These are phyloP conservation scores for Golubevia sp. DNA, from an alignment of 1,284 basidiomycete species.

Conservation along the genomic window DNA sequence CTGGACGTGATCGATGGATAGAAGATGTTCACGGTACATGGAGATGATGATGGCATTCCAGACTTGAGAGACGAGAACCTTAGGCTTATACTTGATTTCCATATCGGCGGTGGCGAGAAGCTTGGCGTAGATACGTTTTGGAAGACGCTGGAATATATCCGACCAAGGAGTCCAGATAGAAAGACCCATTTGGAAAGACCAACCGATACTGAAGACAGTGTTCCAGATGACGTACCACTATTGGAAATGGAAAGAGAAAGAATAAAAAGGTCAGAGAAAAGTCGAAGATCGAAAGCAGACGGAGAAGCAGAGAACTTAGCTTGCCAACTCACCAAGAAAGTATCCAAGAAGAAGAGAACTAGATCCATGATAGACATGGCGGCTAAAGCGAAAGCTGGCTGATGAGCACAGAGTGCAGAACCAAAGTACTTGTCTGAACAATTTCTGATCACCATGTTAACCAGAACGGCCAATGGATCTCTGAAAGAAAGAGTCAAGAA, in stretches of 20 bases:
- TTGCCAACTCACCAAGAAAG: conserved; percentile 35
- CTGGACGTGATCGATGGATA: conserved; percentile 61
- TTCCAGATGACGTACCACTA: conserved; percentile 62
- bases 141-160: conserved; percentile 61
- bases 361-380: conserved; percentile 61
- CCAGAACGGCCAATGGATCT: conserved; percentile 58
- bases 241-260: not conserved
- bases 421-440: conserved; percentile 61
- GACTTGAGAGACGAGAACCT: conserved; percentile 61
- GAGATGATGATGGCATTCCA: conserved; percentile 62
- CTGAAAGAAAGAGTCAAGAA: conserved; percentile 60
- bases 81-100: conserved; percentile 62
- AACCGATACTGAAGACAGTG: conserved; percentile 60
- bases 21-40: conserved; percentile 61
- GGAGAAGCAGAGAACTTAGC: conserved; percentile 56
- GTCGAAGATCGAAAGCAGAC: not conserved
- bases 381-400: conserved; percentile 55
- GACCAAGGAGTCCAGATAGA: conserved; percentile 62
- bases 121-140: conserved; percentile 62
- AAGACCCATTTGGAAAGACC: conserved; percentile 60
- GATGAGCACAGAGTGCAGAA: conserved; percentile 49
- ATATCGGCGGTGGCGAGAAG: conserved; percentile 60
- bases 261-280: no score
- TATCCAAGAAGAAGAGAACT: conserved; percentile 60
- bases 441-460: conserved; percentile 53